These are phyloP conservation scores for Syncephalastrum monosporum DNA, from an alignment of 371 early-diverging fungal genomes.

Conservation along the genomic window DNA sequence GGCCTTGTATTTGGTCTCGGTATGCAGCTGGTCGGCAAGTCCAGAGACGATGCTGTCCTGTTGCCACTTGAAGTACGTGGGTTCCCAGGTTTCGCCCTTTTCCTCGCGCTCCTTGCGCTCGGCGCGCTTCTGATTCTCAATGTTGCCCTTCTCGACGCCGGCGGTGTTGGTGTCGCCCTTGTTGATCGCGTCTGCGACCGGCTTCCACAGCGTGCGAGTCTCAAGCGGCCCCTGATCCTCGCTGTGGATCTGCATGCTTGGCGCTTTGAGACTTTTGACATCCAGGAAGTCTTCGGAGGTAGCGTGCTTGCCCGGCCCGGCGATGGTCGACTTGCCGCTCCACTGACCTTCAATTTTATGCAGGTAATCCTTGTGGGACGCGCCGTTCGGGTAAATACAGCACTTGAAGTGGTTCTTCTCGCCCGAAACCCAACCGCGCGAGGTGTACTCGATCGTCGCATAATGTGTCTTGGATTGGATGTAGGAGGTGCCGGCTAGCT, in stretches of 20 bases:
- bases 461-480: conserved; percentile 56
- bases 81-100: conserved; percentile 54
- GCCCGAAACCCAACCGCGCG: conserved; percentile 76
- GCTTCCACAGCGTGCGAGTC: conserved; percentile 66
- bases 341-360: conserved; percentile 64
- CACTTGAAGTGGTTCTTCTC: conserved; percentile 73
- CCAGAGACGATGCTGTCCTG: too few relatives aligned
- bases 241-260: conserved; percentile 22
- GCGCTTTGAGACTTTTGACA: conserved; percentile 34
- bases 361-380: conserved; percentile 36
- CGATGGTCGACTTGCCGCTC: conserved; percentile 56
- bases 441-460: conserved; percentile 65
- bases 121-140: conserved; percentile 70
- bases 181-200: conserved; percentile 65
- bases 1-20: too few relatives aligned
- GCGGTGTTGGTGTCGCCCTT: conserved; percentile 62
- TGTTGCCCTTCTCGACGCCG: conserved; percentile 59
- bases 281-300: conserved; percentile 55
- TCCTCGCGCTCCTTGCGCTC: conserved; percentile 59
- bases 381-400: conserved; percentile 26
- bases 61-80: conserved; percentile 49
- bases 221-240: conserved; percentile 61
- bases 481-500: conserved; percentile 64
- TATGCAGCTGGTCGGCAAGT: too few relatives aligned
- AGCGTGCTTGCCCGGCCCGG: conserved; percentile 39